Conservation (phyloP, 257 asterid species). For the Nicotiana noctiflora region DNA sequence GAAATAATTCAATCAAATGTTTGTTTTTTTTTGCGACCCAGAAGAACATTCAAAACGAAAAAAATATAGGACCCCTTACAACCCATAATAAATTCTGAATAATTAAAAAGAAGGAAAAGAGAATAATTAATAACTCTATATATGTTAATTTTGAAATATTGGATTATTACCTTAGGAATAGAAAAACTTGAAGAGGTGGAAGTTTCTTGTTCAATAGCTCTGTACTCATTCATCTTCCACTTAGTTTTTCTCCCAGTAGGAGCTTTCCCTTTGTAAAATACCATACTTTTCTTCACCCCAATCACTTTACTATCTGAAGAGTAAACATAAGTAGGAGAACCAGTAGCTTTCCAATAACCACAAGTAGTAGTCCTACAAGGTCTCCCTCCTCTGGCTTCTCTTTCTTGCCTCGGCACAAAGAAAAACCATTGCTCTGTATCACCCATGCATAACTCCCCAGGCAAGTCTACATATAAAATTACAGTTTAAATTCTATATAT, state of each 20-base stretch:
- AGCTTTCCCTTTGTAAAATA: conserved; percentile 58
- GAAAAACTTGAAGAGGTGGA: conserved; percentile 19
- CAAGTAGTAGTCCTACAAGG: conserved; percentile 44
- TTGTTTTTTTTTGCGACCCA: too few relatives aligned
- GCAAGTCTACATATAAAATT: conserved; percentile 24
- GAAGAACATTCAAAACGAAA: too few relatives aligned
- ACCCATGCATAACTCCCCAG: conserved; percentile 60
- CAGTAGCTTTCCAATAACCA: conserved; percentile 1
- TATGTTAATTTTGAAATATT: too few relatives aligned
- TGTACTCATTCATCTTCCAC: conserved; percentile 80
- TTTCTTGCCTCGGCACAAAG: conserved; percentile 56
- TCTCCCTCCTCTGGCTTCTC: conserved; percentile 67
- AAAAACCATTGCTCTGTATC: conserved; percentile 84
- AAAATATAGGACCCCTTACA: too few relatives aligned
- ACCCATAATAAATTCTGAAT: too few relatives aligned
- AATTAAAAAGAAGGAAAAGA: too few relatives aligned
- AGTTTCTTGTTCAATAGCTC: conserved; percentile 46
- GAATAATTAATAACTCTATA: too few relatives aligned
- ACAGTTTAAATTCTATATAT: neutral
- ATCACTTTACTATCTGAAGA: conserved; percentile 47
- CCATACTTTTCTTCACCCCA: conserved; percentile 75
- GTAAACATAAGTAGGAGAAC: conserved; percentile 67
- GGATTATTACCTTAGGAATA: conserved; percentile 35
- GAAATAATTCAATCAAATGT: too few relatives aligned
- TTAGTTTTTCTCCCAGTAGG: conserved; percentile 46